Conservation (phyloP, 768 basidiomycete species). For the Boletus huronensis region DNA sequence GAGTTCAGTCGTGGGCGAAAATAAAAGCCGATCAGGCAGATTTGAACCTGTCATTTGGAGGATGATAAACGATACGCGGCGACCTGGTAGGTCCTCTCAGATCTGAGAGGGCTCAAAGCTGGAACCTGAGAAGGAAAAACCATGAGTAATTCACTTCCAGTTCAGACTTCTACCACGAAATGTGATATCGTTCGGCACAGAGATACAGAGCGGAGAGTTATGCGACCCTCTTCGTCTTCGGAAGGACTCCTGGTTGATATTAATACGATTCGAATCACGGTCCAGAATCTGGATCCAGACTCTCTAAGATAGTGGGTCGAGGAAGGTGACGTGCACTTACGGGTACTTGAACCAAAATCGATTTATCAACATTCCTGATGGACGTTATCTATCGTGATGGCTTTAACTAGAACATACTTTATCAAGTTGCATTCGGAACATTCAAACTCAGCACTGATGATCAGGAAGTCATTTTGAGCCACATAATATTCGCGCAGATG, state of each 20-base stretch:
- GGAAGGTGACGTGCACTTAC: not conserved
- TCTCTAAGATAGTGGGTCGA: not conserved
- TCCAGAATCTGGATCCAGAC: not conserved
- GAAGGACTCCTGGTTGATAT: not conserved
- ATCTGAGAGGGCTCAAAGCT: too few species aligned
- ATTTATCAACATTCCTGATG: not conserved
- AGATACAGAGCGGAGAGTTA: too few species aligned
- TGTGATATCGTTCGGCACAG: not conserved
- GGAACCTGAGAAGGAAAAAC: not conserved
- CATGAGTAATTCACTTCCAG: not conserved
- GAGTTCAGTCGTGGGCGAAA: not conserved
- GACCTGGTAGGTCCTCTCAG: too few species aligned
- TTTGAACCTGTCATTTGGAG: not conserved
- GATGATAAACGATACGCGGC: not conserved
- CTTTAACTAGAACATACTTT: not conserved
- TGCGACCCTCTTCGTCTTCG: not conserved
- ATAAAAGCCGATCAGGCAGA: not conserved
- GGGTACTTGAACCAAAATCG: not conserved
- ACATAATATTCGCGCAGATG: not conserved
- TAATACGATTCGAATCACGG: too few species aligned
- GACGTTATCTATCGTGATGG: not conserved
- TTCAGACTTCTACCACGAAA: not conserved
- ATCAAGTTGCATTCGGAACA: too few species aligned
- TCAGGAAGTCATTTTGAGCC: too few species aligned
- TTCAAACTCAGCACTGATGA: not conserved